These are phyloP conservation scores for Sporisorium sorghi DNA, from an alignment of 1,284 basidiomycete species.

Conservation along the genomic window DNA sequence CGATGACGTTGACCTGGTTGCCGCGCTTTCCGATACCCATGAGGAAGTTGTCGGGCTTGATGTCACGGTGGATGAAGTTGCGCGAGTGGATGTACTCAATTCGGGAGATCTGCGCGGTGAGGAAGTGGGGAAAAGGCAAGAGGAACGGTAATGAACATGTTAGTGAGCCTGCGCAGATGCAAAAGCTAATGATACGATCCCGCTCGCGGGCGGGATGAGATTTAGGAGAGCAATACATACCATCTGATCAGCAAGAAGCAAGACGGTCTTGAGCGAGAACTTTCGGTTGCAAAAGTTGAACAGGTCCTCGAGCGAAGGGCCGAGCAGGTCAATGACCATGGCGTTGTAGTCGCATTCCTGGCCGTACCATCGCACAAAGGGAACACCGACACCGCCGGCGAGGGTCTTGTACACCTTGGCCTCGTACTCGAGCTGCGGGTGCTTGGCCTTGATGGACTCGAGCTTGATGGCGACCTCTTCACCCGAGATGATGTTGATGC, in stretches of 20 bases:
- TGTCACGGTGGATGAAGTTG: constrained; percentile 98
- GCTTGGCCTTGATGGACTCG: constrained; percentile 99
- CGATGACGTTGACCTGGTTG: constrained; percentile 99
- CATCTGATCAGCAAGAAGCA: constrained; percentile 95
- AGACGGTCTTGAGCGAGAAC: constrained; percentile 95
- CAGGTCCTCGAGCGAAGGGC: constrained; percentile 95
- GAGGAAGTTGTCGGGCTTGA: constrained; percentile 99
- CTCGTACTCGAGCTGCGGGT: constrained; percentile 99
- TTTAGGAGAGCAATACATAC: constrained; percentile 72
- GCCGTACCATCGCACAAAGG: constrained; percentile 97
- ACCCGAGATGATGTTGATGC: constrained; percentile 99
- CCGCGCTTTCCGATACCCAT: constrained; percentile 99
- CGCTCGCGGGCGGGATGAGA: neutral
- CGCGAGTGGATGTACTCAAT: constrained; percentile 99
- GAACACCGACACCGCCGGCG: constrained; percentile 97
- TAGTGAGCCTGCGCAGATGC: neutral
- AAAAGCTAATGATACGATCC: neutral
- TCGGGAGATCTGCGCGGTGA: constrained; percentile 82
- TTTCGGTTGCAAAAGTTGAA: constrained; percentile 99
- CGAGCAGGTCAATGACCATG: constrained; percentile 98
- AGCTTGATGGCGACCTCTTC: constrained; percentile 99
- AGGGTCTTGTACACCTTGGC: constrained; percentile 78
- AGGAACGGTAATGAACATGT: neutral
- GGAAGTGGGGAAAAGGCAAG: neutral
- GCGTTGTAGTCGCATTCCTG: constrained; percentile 99